Evolutionary conservation across 2,329 filamentous ascomycete genomes (phyloP), one percentile per base, ranked within the genome.

Genomic region (Aspergillus pseudonomiae): DNA sequence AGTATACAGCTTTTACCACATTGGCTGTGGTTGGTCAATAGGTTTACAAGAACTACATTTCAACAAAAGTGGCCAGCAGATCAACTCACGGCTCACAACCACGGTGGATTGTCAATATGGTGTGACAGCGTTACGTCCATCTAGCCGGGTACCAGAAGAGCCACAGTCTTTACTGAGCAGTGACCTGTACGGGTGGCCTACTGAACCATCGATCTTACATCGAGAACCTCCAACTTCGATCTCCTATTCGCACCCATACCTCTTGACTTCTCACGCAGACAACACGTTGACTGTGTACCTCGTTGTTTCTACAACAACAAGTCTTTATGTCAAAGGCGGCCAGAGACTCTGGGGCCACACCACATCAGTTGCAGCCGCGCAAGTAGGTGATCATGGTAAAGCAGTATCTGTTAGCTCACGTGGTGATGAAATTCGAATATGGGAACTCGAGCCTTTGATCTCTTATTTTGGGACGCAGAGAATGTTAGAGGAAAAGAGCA

Each of bases 21-120:
- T 89, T 69, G 83, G 89, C 3, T 88, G 88, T 50, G 93, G 93
- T 32, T 97, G 94, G 92, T 93, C 91, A 9, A 86, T 97, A 19
- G 94, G 93, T 2, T 87, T 98, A n/a, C 94, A 98, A 76, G 94
- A 97, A 76, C 81, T 97, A 50, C 88, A 90, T 63, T 84, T 96
- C n/a, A 78, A 78, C 39, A 76, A 76, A 57, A 74, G 78, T 54
- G 85, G 85, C 7, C 78, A 76, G 45, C 75, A 77, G 60, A 66
- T 76, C 21, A 71, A 69, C 32, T 80, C 77, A 12, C 77, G 77
- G 41, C 71, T 80, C 45, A 72, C 79, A 26, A 79, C 75, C 32
- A 78, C 79, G 6, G 74, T 78, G 63, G 74, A 80, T 70, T 73
- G 76, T 41, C 73, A 81, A 69, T 73, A 77, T 71, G 69, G 74